A percentile compares a stretch with the other conserved stretches of the same genome.
Conservation (phyloP, 1,284 basidiomycete genomes). For the Sphagnurus paluster region DNA sequence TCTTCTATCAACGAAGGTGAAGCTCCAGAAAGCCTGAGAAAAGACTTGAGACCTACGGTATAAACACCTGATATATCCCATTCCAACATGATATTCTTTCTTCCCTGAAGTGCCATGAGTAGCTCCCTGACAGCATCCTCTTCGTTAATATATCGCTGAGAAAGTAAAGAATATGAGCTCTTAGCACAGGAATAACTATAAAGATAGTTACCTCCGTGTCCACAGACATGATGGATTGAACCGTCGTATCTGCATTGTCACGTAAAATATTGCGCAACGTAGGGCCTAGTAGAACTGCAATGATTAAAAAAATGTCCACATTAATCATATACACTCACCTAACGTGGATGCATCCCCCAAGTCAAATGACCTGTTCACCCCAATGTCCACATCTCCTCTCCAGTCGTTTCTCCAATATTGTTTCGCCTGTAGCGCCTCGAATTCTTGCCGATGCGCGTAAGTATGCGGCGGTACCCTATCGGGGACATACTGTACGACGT, state of each 20-base stretch:
- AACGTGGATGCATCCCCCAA: conserved; percentile 69
- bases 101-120: conserved; percentile 70
- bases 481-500: conserved; percentile 2
- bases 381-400: conserved; percentile 43
- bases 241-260: too few relatives aligned
- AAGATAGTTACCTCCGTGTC: conserved; percentile 31
- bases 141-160: conserved; percentile 68
- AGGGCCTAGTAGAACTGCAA: conserved; percentile 40
- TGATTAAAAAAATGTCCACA: conserved; percentile 3
- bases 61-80: conserved; percentile 38
- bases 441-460: conserved; percentile 45
- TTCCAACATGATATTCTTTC: conserved; percentile 56
- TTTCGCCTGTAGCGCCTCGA: conserved; percentile 56
- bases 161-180: neutral
- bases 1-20: conserved; percentile 36
- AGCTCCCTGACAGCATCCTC: conserved; percentile 73
- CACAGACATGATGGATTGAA: conserved; percentile 25
- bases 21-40: neutral
- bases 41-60: conserved; percentile 26
- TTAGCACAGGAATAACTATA: neutral
- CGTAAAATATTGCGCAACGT: conserved; percentile 18
- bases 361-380: conserved; percentile 45
- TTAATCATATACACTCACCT: conserved; percentile 37
- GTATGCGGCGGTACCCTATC: conserved; percentile 28
- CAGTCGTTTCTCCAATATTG: conserved; percentile 75